Evolutionary conservation across 2,329 filamentous ascomycete genomes (phyloP).

Genomic region (Fusarium sacchari): DNA sequence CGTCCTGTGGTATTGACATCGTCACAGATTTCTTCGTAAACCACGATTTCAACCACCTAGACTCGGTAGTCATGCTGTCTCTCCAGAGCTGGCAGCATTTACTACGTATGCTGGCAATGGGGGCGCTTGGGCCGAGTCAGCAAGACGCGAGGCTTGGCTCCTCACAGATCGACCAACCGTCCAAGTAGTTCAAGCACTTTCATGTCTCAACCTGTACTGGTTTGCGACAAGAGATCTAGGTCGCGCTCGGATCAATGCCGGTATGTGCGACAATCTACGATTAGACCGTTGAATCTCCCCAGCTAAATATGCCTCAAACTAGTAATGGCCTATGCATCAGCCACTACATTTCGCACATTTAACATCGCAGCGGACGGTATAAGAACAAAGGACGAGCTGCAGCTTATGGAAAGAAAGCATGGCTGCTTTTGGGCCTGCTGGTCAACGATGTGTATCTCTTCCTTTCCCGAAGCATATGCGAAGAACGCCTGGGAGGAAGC

Average conservation of each 20-base stretch:
- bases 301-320: not conserved
- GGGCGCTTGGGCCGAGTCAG: not conserved
- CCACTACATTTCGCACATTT: not conserved
- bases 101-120: not conserved
- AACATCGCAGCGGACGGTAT: accelerated
- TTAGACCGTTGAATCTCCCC: accelerated
- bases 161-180: not conserved
- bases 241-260: not conserved
- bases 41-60: not conserved
- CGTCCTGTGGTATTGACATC: accelerated
- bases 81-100: not conserved
- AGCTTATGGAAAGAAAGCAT: not conserved
- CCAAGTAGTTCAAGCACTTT: not conserved
- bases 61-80: not conserved
- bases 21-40: not conserved
- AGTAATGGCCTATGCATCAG: not conserved
- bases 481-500: not conserved
- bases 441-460: not conserved
- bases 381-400: not conserved
- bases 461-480: not conserved
- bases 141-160: not conserved
- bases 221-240: not conserved
- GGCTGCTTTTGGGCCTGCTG: not conserved
- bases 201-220: not conserved
- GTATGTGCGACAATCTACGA: not conserved